Evolutionary conservation across 139 green algal species (phyloP), one percentile per base, ranked within the genome.

Genomic region (Micromonas commoda): DNA sequence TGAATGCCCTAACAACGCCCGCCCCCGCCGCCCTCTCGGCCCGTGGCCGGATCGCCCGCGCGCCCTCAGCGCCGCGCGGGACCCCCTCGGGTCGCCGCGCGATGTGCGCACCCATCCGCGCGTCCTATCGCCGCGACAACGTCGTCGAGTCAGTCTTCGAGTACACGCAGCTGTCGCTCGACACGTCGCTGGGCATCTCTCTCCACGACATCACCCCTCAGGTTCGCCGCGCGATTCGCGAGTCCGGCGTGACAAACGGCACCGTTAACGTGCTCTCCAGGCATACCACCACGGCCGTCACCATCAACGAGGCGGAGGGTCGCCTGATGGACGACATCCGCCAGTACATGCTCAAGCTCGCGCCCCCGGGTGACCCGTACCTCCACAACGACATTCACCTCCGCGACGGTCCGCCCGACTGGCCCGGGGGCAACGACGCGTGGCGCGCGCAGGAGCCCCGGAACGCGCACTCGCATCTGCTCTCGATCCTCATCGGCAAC

Each of bases 351-450:
- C 21, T 60, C 3, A 81, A 69, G 71, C 70, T 93, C 31, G 89
- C 87, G 2, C 89, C 90, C 0, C 79, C 90, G 3, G 38, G 23
- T 0, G 81, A 88, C 26, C 85, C 88, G 1, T 95, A 94, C 83
- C 80, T 95, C 29, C 91, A 95, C 87, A 95, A 94, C 81, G 91
- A 94, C 79, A 73, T 94, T 19, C 88, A 95, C 76, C 73, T 91
- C 38, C 67, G 91, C 2, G 82, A 90, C 32, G 87, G 86, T 0
- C 90, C 90, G 19, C 64, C 71, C 33, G 75, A 75, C 73, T 90
- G 88, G 88, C 84, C 84, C 0, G 83, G 84, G 0, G 81, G 82
- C 66, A 69, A 83, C 60, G 84, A 69, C 51, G 86, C 81, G 26
- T 90, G 86, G 84, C 73, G 64, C 21, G 76, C 76, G 39, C 75